Evolutionary conservation across 768 basidiomycete species (phyloP).

Genomic region (Rhizopogon rudus): DNA sequence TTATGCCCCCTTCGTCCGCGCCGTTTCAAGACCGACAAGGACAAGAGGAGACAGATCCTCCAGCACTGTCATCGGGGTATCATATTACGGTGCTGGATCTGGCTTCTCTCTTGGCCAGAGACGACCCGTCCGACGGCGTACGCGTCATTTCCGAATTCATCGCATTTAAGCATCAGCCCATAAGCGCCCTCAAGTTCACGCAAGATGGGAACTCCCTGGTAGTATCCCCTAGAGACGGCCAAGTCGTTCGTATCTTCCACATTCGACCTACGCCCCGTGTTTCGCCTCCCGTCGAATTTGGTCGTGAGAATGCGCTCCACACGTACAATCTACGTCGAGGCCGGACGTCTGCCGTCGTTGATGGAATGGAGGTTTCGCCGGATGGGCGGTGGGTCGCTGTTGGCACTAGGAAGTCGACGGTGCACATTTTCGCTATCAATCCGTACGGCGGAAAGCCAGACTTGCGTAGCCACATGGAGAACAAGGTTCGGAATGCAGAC

Average conservation of each 20-base stretch:
- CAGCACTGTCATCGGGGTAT: conserved; percentile 27
- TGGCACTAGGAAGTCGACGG: conserved; percentile 56
- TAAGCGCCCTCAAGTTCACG: conserved; percentile 46
- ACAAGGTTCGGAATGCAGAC: conserved; percentile 48
- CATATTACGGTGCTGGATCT: conserved; percentile 59
- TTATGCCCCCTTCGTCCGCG: neutral
- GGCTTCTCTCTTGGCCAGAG: conserved; percentile 23
- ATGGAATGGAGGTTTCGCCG: conserved; percentile 34
- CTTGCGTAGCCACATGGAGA: conserved; percentile 53
- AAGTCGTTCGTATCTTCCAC: conserved; percentile 45
- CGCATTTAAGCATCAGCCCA: conserved; percentile 40
- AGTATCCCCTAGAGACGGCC: conserved; percentile 52
- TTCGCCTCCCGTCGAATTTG: conserved; percentile 7
- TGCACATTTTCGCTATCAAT: conserved; percentile 73
- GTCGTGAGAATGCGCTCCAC: conserved; percentile 24
- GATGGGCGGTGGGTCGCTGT: conserved; percentile 70
- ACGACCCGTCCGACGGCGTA: conserved; percentile 17
- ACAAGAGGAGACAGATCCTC: neutral
- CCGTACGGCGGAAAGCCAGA: conserved; percentile 72
- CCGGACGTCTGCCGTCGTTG: conserved; percentile 60
- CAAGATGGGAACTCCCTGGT: conserved; percentile 47
- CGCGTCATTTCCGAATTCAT: conserved; percentile 43
- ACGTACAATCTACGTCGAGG: conserved; percentile 71
- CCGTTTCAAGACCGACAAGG: neutral
- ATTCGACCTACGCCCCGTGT: conserved; percentile 24